Base-by-base conservation (phyloP, 257 asterid species). In the Salvia rosmarinus region DNA sequence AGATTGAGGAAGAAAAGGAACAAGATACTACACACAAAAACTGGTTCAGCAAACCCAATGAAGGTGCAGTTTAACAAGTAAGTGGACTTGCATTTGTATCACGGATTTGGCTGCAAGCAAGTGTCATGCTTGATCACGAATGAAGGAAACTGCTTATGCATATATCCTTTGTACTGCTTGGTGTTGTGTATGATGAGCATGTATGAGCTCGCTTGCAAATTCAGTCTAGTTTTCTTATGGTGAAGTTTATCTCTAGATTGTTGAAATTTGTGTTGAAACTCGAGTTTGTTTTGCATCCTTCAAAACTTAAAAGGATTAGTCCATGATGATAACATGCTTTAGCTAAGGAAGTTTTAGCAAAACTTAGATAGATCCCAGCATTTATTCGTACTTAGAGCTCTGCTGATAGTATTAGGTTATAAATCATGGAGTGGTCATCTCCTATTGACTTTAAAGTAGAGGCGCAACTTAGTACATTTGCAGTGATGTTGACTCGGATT, bases 1-100 rank as follows among this genome's bases (percentile, higher is more conserved):
- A 89, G 97, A 62, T 49, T 94, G 87, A 88, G 96, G 79, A 91
- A 72, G 90, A 94, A 94, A 82, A 89, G 92, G 88, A 79, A 81
- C 86, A 94, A 75, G 79, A 88, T 94, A 67, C 66, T 89, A 65
- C 99, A 91, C 51, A 70, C 96, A 0, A 94, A 94, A 83, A 85
- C 95, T 58, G 99, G 99, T 63, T 89, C 96, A 0, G 66, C 89
- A 1, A 72, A 71, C 21, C 96, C 96, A 50, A 84, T 91, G 95
- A 70, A 72, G 67, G 97, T 94, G 77, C 80, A 19, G 58, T 93
- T 93, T 76, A 85, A 83, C 78, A 84, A 88, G 98, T 93, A 82
- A 86, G 95, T 67, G 56, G 19, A 44, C 59, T 56, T 60, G 61
- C 34, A 43, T 25, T 6, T 67, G 28, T 64, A 9, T 65, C 54